phyloP scores from a whole-genome alignment of 306 rosid genomes.

The Medicago lupulina region DNA sequence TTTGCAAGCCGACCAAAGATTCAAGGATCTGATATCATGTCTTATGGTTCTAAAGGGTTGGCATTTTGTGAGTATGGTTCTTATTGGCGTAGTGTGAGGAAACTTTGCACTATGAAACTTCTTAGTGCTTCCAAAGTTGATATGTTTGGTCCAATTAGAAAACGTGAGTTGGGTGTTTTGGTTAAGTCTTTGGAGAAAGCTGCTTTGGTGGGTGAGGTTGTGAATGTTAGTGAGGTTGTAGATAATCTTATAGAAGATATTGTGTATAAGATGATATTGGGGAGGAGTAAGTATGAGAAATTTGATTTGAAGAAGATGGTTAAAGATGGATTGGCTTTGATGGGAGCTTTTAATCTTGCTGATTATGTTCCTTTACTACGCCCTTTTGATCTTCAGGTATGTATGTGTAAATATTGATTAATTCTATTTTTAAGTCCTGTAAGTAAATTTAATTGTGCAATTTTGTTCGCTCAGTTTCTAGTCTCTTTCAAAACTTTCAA shows the following conservation, averaged over 20 bases:
- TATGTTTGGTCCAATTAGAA: background rate
- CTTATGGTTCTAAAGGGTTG: background rate
- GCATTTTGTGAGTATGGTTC: background rate
- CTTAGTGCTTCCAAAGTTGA: constrained; percentile 1
- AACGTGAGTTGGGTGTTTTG: background rate
- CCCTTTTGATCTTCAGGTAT: background rate
- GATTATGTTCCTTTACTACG: background rate
- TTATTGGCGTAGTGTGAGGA: background rate
- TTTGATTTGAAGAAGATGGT: background rate
- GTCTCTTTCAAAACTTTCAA: too few species aligned
- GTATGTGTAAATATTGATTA: too few species aligned
- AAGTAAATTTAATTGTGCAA: too few species aligned
- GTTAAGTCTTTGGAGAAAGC: background rate
- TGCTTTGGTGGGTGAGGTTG: background rate
- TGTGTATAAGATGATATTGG: background rate
- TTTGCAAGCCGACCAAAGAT: background rate
- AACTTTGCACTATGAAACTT: background rate
- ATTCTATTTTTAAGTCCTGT: too few species aligned
- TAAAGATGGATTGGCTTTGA: background rate
- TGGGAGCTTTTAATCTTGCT: background rate
- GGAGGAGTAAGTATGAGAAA: background rate
- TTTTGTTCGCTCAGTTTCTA: too few species aligned
- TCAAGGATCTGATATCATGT: background rate
- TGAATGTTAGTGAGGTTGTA: background rate
- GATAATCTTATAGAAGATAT: background rate